Conservation (phyloP, 1,284 basidiomycete genomes). For the Irpex sp. region DNA sequence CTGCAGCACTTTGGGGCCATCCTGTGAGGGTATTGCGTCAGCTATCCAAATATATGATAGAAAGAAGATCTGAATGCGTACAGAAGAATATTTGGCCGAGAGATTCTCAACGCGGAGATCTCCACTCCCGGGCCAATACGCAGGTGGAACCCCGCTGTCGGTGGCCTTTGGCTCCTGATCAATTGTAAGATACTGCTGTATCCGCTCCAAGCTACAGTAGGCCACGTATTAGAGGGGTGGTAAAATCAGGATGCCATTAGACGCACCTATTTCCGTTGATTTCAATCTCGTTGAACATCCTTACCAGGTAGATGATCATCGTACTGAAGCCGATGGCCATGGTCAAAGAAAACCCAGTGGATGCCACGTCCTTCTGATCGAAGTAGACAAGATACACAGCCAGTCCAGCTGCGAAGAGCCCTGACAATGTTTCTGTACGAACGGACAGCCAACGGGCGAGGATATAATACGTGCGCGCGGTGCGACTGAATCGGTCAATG, state of each 20-base stretch:
- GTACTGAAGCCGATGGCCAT: conserved; percentile 47
- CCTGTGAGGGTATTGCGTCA: conserved; percentile 11
- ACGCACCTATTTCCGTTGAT: conserved; percentile 3
- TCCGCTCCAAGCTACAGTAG: conserved; percentile 2
- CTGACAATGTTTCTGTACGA: conserved; percentile 41
- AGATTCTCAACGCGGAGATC: conserved; percentile 5
- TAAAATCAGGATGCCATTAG: too few species aligned
- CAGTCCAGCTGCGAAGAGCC: conserved; percentile 43
- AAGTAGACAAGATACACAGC: conserved; percentile 48
- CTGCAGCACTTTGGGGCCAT: conserved; percentile 41
- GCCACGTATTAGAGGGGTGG: not conserved
- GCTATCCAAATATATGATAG: not conserved
- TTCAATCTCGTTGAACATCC: conserved; percentile 52
- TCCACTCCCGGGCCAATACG: conserved; percentile 8
- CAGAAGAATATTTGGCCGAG: conserved; percentile 5
- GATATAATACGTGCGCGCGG: conserved; percentile 48
- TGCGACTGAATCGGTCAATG: conserved; percentile 46
- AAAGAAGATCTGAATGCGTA: not conserved
- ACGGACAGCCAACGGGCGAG: conserved; percentile 58
- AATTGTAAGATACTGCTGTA: conserved; percentile 7
- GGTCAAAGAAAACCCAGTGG: conserved; percentile 42
- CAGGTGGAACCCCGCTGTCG: conserved; percentile 2
- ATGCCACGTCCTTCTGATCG: conserved; percentile 24
- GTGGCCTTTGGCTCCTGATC: conserved; percentile 6
- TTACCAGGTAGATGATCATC: conserved; percentile 51